phyloP scores from a whole-genome alignment of 164 flowering plant genomes.

The Annona squamosa region DNA sequence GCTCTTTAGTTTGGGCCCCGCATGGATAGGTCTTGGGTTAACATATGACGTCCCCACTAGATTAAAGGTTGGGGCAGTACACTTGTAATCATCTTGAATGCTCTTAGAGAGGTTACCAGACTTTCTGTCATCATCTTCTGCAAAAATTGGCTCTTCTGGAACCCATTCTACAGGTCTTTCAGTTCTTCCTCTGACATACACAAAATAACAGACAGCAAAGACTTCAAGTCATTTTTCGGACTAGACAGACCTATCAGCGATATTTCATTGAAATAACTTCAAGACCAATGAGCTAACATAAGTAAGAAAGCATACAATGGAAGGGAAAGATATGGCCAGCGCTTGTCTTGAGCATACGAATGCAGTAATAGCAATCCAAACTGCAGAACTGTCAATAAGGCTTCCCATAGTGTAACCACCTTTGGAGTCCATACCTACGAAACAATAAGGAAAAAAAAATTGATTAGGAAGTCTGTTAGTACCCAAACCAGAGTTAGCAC shows the following conservation, averaged over 20 bases:
- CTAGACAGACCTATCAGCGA: neutral
- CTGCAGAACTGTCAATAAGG: constrained; percentile 76
- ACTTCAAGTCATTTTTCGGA: neutral
- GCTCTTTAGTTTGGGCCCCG: too few relatives aligned
- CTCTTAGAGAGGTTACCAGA: constrained; percentile 28
- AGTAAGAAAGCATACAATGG: constrained; percentile 51
- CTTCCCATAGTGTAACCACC: constrained; percentile 72
- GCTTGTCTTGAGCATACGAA: constrained; percentile 97
- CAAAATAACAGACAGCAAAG: constrained; percentile 7
- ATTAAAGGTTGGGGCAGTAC: too few relatives aligned
- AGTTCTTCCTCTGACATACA: constrained; percentile 33
- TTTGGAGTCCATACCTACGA: constrained; percentile 84
- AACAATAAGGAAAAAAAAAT: neutral
- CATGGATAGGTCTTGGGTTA: too few relatives aligned
- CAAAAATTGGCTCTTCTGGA: constrained; percentile 47
- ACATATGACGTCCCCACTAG: too few relatives aligned
- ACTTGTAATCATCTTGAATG: constrained; percentile 27
- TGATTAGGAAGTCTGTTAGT: neutral
- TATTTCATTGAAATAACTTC: constrained; percentile 4
- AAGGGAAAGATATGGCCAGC: constrained; percentile 80
- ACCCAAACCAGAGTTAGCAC: neutral
- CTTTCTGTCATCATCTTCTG: constrained; percentile 14
- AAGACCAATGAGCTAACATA: neutral
- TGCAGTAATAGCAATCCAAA: constrained; percentile 68
- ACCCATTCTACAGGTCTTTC: constrained; percentile 93